Conservation (phyloP, 192 early-diverging fungal genomes). For the Coemansia sp. region DNA sequence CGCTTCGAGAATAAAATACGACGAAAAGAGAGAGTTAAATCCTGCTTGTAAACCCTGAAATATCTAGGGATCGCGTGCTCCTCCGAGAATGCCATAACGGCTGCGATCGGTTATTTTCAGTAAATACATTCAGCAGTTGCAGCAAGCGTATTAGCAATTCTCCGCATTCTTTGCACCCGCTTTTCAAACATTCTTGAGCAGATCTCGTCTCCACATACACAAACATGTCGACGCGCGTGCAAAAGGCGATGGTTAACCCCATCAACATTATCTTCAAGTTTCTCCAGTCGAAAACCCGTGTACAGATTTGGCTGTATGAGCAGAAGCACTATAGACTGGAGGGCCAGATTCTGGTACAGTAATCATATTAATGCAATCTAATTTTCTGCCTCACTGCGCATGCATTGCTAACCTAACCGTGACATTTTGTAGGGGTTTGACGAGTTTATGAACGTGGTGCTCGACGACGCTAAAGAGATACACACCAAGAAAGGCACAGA, state of each 20-base stretch:
- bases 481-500: conserved; percentile 75
- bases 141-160: neutral
- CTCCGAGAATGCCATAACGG: conserved; percentile 9
- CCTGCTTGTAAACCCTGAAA: neutral
- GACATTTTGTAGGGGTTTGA: conserved; percentile 80
- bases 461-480: conserved; percentile 87
- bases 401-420: neutral
- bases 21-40: neutral
- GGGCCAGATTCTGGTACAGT: conserved; percentile 84
- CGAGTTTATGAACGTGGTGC: conserved; percentile 97
- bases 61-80: neutral
- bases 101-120: neutral
- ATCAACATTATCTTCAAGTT: conserved; percentile 95
- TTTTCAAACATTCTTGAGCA: neutral
- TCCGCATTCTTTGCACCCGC: neutral
- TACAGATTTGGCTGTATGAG: conserved; percentile 95
- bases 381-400: neutral
- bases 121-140: conserved; percentile 2
- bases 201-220: conserved; percentile 3
- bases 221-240: conserved; percentile 53
- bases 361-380: neutral
- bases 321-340: conserved; percentile 85
- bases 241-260: conserved; percentile 57
- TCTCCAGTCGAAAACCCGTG: conserved; percentile 87
- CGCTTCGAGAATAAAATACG: neutral